Conservation (phyloP, 208 protist genomes). For the Leishmania turanica region DNA sequence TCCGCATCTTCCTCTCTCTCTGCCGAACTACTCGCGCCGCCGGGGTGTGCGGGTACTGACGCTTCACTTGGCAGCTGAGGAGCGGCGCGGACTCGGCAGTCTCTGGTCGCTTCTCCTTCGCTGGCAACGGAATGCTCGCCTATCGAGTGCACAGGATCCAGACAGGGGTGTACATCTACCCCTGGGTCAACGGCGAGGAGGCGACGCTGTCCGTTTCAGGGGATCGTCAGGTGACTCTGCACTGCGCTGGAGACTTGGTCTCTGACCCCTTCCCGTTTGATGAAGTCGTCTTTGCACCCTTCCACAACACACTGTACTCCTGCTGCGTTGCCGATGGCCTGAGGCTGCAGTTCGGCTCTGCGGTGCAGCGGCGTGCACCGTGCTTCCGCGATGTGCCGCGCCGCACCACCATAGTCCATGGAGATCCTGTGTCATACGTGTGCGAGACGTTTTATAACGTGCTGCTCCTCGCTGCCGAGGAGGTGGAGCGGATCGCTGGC, state of each 20-base stretch:
- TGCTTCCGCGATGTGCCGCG: background rate
- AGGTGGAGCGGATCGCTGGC: constrained; percentile 20
- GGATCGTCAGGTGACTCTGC: constrained; percentile 12
- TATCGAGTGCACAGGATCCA: constrained; percentile 16
- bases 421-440: constrained; percentile 7
- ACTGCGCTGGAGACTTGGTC: constrained; percentile 14
- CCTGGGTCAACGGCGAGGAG: background rate
- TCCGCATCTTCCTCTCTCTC: background rate
- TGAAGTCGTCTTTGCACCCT: constrained; percentile 9
- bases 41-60: background rate
- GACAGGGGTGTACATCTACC: constrained; percentile 20
- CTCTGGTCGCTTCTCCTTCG: background rate
- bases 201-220: constrained; percentile 14
- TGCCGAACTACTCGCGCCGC: too few relatives aligned
- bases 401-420: constrained; percentile 15
- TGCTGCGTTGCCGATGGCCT: constrained; percentile 7
- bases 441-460: constrained; percentile 7
- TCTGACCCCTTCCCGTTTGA: constrained; percentile 21
- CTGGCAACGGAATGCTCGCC: background rate
- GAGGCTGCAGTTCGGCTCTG: constrained; percentile 10
- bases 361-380: constrained; percentile 2
- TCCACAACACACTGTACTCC: constrained; percentile 8
- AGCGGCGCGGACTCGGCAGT: background rate
- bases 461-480: constrained; percentile 14
- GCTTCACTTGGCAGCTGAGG: background rate